Conservation (phyloP, 495 filamentous ascomycete species). For the Hypoxylon intermedium region DNA sequence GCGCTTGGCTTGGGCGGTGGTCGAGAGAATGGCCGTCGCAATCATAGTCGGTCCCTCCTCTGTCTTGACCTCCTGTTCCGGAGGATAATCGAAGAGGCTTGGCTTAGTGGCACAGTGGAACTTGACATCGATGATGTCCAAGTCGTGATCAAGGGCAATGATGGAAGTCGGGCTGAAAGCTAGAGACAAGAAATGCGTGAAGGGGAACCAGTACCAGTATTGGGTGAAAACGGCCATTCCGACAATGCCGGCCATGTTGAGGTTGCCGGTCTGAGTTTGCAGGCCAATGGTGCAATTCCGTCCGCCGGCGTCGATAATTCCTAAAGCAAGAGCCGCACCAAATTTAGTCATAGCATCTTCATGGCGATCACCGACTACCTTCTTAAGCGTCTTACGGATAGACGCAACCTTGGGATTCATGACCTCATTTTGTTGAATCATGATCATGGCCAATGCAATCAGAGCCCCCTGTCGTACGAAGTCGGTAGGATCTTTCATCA, state of each 20-base stretch:
- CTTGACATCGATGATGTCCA: conserved; percentile 95
- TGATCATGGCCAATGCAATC: conserved; percentile 94
- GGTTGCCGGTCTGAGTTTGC: conserved; percentile 95
- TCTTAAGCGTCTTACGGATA: conserved; percentile 83
- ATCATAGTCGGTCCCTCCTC: conserved; percentile 94
- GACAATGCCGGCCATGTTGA: conserved; percentile 97
- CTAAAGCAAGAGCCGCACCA: conserved; percentile 88
- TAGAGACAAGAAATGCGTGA: conserved; percentile 95
- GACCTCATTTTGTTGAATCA: conserved; percentile 95
- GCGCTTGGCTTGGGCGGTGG: conserved; percentile 95
- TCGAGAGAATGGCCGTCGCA: conserved; percentile 94
- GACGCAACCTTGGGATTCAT: conserved; percentile 90
- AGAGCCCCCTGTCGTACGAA: conserved; percentile 98
- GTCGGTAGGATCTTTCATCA: conserved; percentile 99
- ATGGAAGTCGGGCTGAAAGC: conserved; percentile 94
- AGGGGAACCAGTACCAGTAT: conserved; percentile 99
- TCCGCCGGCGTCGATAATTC: conserved; percentile 97
- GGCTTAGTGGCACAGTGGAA: conserved; percentile 93
- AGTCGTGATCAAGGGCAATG: conserved; percentile 89
- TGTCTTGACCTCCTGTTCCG: conserved; percentile 90
- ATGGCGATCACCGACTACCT: conserved; percentile 92
- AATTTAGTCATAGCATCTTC: conserved; percentile 99
- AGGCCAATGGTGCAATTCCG: conserved; percentile 98
- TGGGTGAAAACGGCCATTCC: conserved; percentile 98
- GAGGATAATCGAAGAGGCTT: conserved; percentile 97